Conservation (phyloP, 2,329 filamentous ascomycete genomes). For the Cercospora sesami region DNA sequence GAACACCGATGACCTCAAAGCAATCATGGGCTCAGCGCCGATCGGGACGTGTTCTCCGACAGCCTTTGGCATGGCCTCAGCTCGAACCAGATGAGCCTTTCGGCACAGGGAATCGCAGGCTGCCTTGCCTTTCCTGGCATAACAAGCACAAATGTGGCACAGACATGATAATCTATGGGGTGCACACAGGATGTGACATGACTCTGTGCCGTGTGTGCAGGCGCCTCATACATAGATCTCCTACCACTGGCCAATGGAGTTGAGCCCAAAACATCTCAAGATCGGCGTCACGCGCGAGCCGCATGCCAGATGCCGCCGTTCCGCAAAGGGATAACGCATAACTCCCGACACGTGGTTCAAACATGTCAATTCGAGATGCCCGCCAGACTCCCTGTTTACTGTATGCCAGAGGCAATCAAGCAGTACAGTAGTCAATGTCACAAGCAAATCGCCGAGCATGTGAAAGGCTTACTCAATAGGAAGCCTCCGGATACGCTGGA, state of each 20-base stretch:
- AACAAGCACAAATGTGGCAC: too few relatives aligned
- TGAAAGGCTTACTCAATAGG: background rate
- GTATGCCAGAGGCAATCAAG: background rate
- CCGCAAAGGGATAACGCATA: background rate
- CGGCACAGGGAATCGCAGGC: too few relatives aligned
- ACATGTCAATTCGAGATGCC: background rate
- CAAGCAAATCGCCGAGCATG: background rate
- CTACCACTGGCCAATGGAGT: background rate
- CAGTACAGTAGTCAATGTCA: background rate
- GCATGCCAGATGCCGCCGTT: background rate
- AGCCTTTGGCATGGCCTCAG: background rate
- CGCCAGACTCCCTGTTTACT: background rate
- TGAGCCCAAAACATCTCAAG: background rate
- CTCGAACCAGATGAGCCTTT: background rate
- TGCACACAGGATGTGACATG: background rate
- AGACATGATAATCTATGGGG: background rate
- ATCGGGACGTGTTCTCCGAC: background rate
- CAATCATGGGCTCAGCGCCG: background rate
- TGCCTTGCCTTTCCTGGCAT: background rate
- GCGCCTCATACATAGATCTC: background rate
- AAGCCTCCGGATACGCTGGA: background rate
- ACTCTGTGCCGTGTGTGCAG: background rate
- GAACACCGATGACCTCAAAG: background rate
- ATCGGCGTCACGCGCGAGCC: background rate
- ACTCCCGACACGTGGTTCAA: background rate